Conservation (phyloP, 805 yeast genomes). For the Soucietia sequanensis region DNA sequence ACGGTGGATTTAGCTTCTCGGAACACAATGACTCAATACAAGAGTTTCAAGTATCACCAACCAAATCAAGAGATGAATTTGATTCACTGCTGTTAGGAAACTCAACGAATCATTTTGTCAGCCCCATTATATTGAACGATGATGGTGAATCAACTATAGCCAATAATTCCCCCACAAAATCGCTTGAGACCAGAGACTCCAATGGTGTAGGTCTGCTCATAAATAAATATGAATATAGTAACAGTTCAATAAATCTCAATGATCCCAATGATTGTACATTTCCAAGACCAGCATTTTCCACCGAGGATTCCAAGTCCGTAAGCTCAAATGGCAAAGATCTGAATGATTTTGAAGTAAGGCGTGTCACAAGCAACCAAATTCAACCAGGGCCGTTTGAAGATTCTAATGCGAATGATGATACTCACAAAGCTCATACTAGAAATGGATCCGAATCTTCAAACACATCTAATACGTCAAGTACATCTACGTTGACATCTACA, state of each 20-base stretch:
- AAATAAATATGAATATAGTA: constrained; percentile 28
- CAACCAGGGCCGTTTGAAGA: no score
- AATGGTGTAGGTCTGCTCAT: constrained; percentile 27
- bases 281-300: not conserved
- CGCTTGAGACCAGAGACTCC: constrained; percentile 19
- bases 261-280: constrained; percentile 5
- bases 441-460: constrained; percentile 37
- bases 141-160: not conserved
- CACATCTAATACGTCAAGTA: constrained; percentile 27
- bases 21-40: constrained; percentile 24
- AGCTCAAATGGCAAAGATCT: no score
- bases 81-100: no score
- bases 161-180: constrained; percentile 18
- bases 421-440: constrained; percentile 18
- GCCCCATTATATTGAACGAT: constrained; percentile 3
- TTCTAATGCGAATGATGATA: no score
- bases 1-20: constrained; percentile 19
- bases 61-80: constrained; percentile 3
- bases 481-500: constrained; percentile 28
- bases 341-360: no score
- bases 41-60: constrained; percentile 18
- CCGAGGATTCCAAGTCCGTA: no score
- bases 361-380: no score
- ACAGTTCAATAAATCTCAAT: constrained; percentile 16
- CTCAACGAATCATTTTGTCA: not conserved